Evolutionary conservation across 2,329 filamentous ascomycete genomes (phyloP).

Genomic region (Verticillium tricorpus): DNA sequence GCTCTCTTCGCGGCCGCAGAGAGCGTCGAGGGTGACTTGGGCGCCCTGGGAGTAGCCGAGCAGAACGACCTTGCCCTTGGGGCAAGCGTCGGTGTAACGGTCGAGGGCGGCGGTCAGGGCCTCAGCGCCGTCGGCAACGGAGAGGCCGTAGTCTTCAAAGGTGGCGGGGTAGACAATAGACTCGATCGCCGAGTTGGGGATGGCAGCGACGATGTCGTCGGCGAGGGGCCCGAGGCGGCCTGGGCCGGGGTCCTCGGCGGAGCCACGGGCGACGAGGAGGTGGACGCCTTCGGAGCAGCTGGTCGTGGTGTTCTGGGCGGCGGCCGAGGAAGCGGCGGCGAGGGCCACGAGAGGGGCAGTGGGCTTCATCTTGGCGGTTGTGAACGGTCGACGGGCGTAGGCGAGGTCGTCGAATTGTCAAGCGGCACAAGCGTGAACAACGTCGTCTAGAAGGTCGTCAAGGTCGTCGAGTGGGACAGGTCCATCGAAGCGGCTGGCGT

Average conservation of each 20-base stretch:
- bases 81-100: constrained; percentile 28
- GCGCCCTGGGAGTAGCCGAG: constrained; percentile 39
- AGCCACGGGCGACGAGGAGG: constrained; percentile 35
- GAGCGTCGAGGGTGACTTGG: constrained; percentile 29
- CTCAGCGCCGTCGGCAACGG: constrained; percentile 27
- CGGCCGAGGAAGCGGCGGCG: constrained; percentile 19
- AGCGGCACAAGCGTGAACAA: not conserved
- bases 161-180: constrained; percentile 34
- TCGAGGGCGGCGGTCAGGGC: constrained; percentile 24
- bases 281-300: constrained; percentile 31
- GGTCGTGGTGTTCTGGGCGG: constrained; percentile 14
- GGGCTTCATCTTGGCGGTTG: constrained; percentile 2
- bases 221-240: constrained; percentile 29
- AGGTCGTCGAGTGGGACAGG: not conserved
- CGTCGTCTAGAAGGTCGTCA: not conserved
- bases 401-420: not conserved
- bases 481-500: not conserved
- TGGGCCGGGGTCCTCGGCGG: constrained; percentile 25
- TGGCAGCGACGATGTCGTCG: constrained; percentile 21
- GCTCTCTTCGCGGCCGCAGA: constrained; percentile 28
- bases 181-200: constrained; percentile 28
- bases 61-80: constrained; percentile 33
- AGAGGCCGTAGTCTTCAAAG: constrained; percentile 25
- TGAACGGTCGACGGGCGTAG: not conserved
- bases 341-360: constrained; percentile 6